These are phyloP conservation scores for Geosiphon pyriformis DNA, from an alignment of 192 early-diverging fungal species.

Conservation along the genomic window DNA sequence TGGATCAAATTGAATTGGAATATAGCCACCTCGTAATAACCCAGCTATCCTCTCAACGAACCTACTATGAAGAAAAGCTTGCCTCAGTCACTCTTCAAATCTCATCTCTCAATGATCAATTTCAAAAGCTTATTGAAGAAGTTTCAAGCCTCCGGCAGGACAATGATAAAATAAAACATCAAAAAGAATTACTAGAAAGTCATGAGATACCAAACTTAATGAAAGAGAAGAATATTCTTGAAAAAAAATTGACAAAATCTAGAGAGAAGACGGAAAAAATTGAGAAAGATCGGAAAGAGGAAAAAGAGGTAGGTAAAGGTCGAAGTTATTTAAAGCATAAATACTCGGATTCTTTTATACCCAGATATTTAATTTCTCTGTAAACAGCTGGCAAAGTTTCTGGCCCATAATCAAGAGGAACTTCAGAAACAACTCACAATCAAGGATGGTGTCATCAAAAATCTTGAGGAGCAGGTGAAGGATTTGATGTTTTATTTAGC, in stretches of 20 bases:
- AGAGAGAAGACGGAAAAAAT: slow-evolving; percentile 48
- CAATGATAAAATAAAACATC: slow-evolving; percentile 23
- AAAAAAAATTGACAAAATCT: slow-evolving; percentile 54
- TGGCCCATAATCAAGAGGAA: slow-evolving; percentile 60
- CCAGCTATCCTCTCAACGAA: slow-evolving; percentile 83
- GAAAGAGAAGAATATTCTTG: slow-evolving; percentile 44
- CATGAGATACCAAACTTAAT: slow-evolving; percentile 30
- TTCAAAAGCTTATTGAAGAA: slow-evolving; percentile 37
- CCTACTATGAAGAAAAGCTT: slow-evolving; percentile 75
- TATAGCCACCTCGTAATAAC: slow-evolving; percentile 77
- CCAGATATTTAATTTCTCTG: not conserved
- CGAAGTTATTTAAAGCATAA: not conserved
- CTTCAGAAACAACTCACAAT: slow-evolving; percentile 49
- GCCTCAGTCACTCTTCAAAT: slow-evolving; percentile 49
- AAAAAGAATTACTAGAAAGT: slow-evolving; percentile 35
- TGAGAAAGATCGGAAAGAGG: slow-evolving; percentile 63
- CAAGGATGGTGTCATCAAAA: slow-evolving; percentile 55
- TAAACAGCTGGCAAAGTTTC: slow-evolving; percentile 33
- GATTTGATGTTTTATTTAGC: slow-evolving; percentile 89
- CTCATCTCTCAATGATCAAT: slow-evolving; percentile 32
- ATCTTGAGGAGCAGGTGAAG: slow-evolving; percentile 81
- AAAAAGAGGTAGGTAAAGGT: slow-evolving; percentile 55
- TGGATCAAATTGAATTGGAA: slow-evolving; percentile 73
- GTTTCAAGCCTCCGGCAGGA: slow-evolving; percentile 24
- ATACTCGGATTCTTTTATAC: not conserved